These are phyloP conservation scores for Pleurotus sapidus DNA, from an alignment of 768 basidiomycete species.

Conservation along the genomic window DNA sequence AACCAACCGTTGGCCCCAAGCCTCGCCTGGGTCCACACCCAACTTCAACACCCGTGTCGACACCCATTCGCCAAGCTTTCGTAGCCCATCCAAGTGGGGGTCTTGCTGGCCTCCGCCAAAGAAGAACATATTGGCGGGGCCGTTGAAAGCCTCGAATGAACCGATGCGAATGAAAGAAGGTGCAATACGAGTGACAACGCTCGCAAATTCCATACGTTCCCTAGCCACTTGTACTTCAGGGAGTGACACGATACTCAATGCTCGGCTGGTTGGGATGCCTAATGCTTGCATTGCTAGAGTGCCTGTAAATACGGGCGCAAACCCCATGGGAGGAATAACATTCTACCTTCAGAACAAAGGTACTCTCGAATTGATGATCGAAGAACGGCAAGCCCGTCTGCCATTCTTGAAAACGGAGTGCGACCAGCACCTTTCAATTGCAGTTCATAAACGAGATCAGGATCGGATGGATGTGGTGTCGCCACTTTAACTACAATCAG, in stretches of 20 bases:
- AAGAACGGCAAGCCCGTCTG: slow-evolving; percentile 94
- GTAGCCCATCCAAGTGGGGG: slow-evolving; percentile 71
- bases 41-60: slow-evolving; percentile 55
- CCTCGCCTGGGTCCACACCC: slow-evolving; percentile 40
- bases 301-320: not conserved
- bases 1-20: slow-evolving; percentile 73
- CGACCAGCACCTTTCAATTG: slow-evolving; percentile 95
- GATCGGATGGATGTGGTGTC: slow-evolving; percentile 66
- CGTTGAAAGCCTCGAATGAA: slow-evolving; percentile 82
- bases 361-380: slow-evolving; percentile 94
- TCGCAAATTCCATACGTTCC: slow-evolving; percentile 71
- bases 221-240: slow-evolving; percentile 73
- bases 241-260: slow-evolving; percentile 75
- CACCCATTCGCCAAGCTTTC: slow-evolving; percentile 77
- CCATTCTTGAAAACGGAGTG: slow-evolving; percentile 89
- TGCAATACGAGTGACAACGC: slow-evolving; percentile 76
- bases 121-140: slow-evolving; percentile 60
- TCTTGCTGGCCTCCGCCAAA: slow-evolving; percentile 78
- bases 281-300: slow-evolving; percentile 60
- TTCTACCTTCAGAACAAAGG: slow-evolving; percentile 83
- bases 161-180: slow-evolving; percentile 93
- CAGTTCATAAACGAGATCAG: slow-evolving; percentile 66
- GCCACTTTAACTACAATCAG: slow-evolving; percentile 45
- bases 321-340: not conserved
- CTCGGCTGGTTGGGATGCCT: slow-evolving; percentile 83